These are phyloP conservation scores for Papiliotrema terrestris DNA, from an alignment of 1,284 basidiomycete genomes.

Conservation along the genomic window DNA sequence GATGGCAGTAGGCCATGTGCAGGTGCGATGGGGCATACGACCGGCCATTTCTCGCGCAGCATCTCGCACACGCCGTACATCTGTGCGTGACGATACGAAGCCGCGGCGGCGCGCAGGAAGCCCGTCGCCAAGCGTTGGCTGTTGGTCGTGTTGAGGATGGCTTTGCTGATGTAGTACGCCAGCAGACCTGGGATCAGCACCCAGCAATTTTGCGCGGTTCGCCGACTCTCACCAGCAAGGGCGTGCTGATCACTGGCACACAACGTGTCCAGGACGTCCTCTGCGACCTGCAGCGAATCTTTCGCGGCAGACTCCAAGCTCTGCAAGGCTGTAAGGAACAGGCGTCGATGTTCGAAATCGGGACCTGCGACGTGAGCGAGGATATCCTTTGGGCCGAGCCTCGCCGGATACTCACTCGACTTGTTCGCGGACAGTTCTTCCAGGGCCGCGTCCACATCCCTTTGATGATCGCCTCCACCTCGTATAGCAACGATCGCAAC, in stretches of 20 bases:
- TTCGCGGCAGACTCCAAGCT: background rate
- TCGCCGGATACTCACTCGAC: background rate
- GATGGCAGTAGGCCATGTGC: constrained; percentile 6
- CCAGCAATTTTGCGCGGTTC: background rate
- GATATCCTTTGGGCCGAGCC: background rate
- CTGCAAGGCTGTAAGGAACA: background rate
- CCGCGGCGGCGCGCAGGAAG: constrained; percentile 6
- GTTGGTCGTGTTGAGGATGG: constrained; percentile 9
- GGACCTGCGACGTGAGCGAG: background rate
- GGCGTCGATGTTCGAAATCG: background rate
- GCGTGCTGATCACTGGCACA: constrained; percentile 8
- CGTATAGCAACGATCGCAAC: constrained; percentile 14
- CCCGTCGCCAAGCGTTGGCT: constrained; percentile 3
- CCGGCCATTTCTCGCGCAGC: constrained; percentile 12
- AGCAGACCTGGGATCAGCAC: constrained; percentile 14
- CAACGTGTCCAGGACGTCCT: constrained; percentile 15
- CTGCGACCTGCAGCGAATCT: constrained; percentile 1
- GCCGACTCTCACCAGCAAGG: constrained; percentile 5
- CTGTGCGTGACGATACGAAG: constrained; percentile 7
- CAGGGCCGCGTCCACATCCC: background rate
- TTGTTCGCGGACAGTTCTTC: background rate
- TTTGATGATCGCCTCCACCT: background rate
- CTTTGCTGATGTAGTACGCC: constrained; percentile 15
- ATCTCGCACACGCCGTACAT: constrained; percentile 16
- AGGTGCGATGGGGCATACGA: background rate